Evolutionary conservation across 2,329 filamentous ascomycete genomes (phyloP).

Genomic region (Claviceps cyperi): DNA sequence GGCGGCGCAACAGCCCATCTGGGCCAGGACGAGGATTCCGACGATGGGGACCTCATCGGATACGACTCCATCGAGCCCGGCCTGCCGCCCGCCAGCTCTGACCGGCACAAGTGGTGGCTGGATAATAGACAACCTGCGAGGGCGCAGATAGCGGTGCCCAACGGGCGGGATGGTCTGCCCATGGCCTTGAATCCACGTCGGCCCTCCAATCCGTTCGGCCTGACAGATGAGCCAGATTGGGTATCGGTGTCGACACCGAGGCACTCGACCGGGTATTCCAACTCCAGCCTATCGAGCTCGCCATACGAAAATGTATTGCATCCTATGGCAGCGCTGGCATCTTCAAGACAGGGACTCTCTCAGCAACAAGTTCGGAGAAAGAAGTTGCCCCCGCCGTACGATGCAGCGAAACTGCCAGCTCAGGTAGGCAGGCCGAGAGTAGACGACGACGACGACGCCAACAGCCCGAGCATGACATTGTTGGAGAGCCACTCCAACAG

Average conservation of each 20-base stretch:
- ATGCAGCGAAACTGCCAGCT: slow-evolving; percentile 29
- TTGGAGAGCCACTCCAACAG: neutral
- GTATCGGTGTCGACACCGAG: slow-evolving; percentile 48
- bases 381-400: slow-evolving; percentile 35
- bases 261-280: slow-evolving; percentile 36
- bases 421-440: slow-evolving; percentile 30
- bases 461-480: neutral
- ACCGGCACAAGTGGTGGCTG: slow-evolving; percentile 57
- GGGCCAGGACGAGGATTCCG: slow-evolving; percentile 37
- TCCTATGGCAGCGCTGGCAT: slow-evolving; percentile 24
- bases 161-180: slow-evolving; percentile 31
- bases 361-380: slow-evolving; percentile 28
- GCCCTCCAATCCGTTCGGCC: slow-evolving; percentile 67
- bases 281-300: slow-evolving; percentile 43
- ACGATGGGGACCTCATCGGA: slow-evolving; percentile 68
- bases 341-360: slow-evolving; percentile 25
- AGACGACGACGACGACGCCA: slow-evolving; percentile 1
- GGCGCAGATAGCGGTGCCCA: slow-evolving; percentile 54
- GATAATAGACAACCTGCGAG: slow-evolving; percentile 60
- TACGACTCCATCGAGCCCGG: slow-evolving; percentile 76
- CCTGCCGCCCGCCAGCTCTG: slow-evolving; percentile 51
- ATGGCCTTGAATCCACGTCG: slow-evolving; percentile 58
- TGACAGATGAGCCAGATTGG: slow-evolving; percentile 71
- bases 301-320: slow-evolving; percentile 44
- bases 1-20: slow-evolving; percentile 46